Percentiles rank a stretch among this genome's conserved stretches.
phyloP scores from a whole-genome alignment of 2,329 filamentous ascomycete genomes.

The Epichloe festucae region DNA sequence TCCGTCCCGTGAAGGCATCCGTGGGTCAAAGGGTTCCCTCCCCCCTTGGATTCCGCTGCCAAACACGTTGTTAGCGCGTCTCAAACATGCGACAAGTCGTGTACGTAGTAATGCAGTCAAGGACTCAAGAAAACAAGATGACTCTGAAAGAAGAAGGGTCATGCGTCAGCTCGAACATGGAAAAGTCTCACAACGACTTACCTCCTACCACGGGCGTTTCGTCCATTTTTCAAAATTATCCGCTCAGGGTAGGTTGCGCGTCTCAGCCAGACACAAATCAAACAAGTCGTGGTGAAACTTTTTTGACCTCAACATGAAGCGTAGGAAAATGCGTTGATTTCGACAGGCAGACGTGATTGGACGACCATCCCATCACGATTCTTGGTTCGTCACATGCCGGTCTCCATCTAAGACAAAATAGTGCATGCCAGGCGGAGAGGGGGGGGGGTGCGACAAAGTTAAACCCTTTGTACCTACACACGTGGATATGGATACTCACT shows the following conservation, averaged over 20 bases:
- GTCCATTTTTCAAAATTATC: no score
- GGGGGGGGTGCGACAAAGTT: neutral
- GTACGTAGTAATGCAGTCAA: no score
- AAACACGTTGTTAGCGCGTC: no score
- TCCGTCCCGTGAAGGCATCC: no score
- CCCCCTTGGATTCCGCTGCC: no score
- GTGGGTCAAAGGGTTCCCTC: no score
- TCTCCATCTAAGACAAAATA: neutral
- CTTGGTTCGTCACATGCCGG: conserved; percentile 1
- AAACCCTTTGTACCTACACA: neutral
- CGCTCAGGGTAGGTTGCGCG: no score
- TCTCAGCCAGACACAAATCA: no score
- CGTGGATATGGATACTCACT: neutral
- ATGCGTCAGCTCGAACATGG: no score
- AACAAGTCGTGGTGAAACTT: neutral
- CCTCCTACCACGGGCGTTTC: neutral
- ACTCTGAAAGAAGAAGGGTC: neutral
- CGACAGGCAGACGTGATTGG: neutral
- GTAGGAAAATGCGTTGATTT: neutral
- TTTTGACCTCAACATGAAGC: neutral
- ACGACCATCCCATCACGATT: neutral
- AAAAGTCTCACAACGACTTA: neutral
- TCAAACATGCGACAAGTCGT: no score
- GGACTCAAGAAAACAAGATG: no score
- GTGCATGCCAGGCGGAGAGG: neutral